Conservation (phyloP, 176 grass and related monocot genomes). For the Chloris gayana region DNA sequence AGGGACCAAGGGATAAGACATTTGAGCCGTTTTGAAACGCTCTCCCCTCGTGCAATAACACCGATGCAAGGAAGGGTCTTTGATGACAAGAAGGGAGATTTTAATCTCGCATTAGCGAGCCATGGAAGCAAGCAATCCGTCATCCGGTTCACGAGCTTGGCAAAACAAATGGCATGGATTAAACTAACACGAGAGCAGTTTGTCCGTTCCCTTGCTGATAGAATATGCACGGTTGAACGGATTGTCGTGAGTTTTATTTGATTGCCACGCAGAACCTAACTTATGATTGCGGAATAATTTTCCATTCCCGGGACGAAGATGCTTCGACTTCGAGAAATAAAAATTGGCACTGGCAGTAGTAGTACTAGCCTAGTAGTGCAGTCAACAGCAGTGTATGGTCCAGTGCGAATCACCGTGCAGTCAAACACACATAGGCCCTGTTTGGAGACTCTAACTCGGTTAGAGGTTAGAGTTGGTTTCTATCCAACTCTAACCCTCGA, state of each 20-base stretch:
- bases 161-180: conserved; percentile 9
- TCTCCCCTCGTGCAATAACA: neutral
- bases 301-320: neutral
- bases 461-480: no score
- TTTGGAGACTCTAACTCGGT: no score
- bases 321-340: neutral
- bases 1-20: conserved; percentile 14
- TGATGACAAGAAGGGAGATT: neutral
- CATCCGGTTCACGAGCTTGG: conserved; percentile 33
- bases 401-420: conserved; percentile 27
- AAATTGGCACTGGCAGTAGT: neutral
- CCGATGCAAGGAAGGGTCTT: neutral
- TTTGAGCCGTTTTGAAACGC: conserved; percentile 9
- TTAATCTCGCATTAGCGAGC: neutral
- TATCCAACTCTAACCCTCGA: no score
- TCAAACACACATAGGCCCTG: conserved; percentile 50
- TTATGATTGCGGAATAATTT: conserved; percentile 13
- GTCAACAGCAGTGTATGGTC: conserved; percentile 13
- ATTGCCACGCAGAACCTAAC: conserved; percentile 1
- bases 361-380: neutral
- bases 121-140: neutral
- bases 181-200: neutral
- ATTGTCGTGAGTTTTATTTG: neutral
- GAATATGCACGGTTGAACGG: no score
- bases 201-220: neutral